Conservation (phyloP, 2,329 filamentous ascomycete species). For the Phyllosticta capitalensis region DNA sequence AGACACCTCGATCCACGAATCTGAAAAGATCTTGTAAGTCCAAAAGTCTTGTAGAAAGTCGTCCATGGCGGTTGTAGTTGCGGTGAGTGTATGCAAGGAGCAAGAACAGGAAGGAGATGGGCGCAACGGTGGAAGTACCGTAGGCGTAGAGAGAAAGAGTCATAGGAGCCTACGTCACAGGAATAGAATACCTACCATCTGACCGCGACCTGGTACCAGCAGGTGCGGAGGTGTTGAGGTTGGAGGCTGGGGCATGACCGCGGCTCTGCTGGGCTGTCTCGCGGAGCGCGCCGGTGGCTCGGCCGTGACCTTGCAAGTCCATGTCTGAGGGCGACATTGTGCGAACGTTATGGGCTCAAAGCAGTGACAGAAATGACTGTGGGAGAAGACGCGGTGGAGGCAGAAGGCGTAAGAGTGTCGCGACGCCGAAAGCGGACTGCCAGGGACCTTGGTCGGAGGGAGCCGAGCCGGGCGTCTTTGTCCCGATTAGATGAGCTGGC, state of each 20-base stretch:
- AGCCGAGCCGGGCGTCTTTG: not conserved
- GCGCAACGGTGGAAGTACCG: not conserved
- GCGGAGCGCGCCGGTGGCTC: not conserved
- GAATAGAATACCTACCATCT: conserved; percentile 7
- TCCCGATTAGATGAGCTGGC: conserved; percentile 4
- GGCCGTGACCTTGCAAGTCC: conserved; percentile 3
- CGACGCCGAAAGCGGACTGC: conserved; percentile 3
- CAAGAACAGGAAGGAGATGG: not conserved
- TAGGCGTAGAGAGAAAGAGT: not conserved
- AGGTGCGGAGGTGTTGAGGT: not conserved
- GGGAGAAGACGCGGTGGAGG: not conserved
- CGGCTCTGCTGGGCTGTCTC: not conserved
- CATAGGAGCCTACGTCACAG: not conserved
- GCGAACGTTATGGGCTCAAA: not conserved
- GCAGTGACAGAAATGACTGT: conserved; percentile 1
- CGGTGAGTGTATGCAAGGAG: not conserved
- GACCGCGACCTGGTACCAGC: conserved; percentile 9
- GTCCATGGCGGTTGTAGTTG: conserved; percentile 5
- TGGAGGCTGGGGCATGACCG: not conserved
- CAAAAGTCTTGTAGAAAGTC: conserved; percentile 10
- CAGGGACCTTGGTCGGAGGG: conserved; percentile 1
- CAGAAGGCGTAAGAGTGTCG: not conserved
- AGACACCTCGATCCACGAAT: conserved; percentile 93
- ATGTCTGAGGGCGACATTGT: not conserved
- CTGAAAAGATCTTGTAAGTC: conserved; percentile 26